phyloP scores from a whole-genome alignment of 2,329 filamentous ascomycete species.

The Pseudogymnoascus pannorum region DNA sequence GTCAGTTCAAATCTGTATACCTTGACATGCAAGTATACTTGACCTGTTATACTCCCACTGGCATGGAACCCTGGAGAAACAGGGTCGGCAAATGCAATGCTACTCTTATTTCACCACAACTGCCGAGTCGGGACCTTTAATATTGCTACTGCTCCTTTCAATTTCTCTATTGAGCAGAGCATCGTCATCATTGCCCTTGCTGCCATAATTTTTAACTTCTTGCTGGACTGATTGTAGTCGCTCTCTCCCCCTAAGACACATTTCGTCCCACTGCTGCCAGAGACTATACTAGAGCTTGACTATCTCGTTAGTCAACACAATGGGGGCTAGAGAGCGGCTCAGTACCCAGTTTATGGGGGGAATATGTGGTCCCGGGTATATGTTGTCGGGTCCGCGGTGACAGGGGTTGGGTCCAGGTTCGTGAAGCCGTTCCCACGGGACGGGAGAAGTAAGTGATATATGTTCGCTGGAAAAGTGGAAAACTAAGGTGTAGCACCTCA shows the following conservation, averaged over 20 bases:
- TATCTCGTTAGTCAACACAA: not conserved
- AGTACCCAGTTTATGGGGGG: not conserved
- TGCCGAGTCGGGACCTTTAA: constrained; percentile 2
- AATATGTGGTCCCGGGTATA: constrained; percentile 7
- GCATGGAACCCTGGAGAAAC: not conserved
- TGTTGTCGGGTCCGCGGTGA: not conserved
- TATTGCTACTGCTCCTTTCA: not conserved
- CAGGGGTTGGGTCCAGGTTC: not conserved
- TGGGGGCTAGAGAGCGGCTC: not conserved
- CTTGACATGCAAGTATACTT: not conserved
- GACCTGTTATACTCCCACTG: not conserved
- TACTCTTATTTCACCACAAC: not conserved
- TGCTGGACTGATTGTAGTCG: not conserved
- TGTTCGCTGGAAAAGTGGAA: not conserved
- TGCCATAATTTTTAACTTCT: not conserved
- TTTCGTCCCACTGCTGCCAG: not conserved
- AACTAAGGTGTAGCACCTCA: not conserved
- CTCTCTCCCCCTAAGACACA: not conserved
- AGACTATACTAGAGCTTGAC: not conserved
- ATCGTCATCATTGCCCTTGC: not conserved
- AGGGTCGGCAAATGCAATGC: not conserved
- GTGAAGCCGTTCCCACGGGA: not conserved
- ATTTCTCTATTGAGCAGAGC: not conserved
- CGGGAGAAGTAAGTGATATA: not conserved
- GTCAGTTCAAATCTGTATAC: not conserved